These are phyloP conservation scores for Nicotiana attenuata DNA, from an alignment of 257 asterid species.

Conservation along the genomic window DNA sequence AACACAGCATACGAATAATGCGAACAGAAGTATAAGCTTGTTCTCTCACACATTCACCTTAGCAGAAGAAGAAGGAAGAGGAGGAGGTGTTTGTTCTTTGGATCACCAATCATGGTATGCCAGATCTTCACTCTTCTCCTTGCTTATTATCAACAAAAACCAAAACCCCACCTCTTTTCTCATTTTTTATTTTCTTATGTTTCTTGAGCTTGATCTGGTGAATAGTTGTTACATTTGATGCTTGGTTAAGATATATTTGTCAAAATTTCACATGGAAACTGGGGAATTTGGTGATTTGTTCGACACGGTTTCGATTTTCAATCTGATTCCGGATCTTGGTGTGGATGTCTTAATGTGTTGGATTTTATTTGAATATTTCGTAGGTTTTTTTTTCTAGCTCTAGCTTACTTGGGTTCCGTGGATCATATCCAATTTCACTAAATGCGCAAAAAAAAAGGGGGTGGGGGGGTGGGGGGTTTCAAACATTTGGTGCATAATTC, in stretches of 20 bases:
- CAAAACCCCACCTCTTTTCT: background rate
- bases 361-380: background rate
- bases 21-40: background rate
- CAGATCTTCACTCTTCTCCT: background rate
- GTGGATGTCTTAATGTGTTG: background rate
- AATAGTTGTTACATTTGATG: background rate
- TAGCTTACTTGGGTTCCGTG: background rate
- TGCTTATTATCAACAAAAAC: background rate
- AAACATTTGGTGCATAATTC: background rate
- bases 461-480: background rate
- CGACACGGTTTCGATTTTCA: background rate
- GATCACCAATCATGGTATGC: slow-evolving; percentile 7
- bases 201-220: background rate
- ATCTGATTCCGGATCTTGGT: slow-evolving; percentile 1
- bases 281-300: background rate
- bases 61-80: background rate
- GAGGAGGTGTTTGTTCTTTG: background rate
- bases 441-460: background rate
- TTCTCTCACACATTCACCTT: background rate
- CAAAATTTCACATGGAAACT: background rate
- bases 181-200: background rate
- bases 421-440: background rate
- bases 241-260: background rate
- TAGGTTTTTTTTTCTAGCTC: background rate
- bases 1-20: background rate